Evolutionary conservation across 129 eudicot species (phyloP), one percentile per base, ranked within the genome.

Genomic region (Gnaphalium uliginosum): DNA sequence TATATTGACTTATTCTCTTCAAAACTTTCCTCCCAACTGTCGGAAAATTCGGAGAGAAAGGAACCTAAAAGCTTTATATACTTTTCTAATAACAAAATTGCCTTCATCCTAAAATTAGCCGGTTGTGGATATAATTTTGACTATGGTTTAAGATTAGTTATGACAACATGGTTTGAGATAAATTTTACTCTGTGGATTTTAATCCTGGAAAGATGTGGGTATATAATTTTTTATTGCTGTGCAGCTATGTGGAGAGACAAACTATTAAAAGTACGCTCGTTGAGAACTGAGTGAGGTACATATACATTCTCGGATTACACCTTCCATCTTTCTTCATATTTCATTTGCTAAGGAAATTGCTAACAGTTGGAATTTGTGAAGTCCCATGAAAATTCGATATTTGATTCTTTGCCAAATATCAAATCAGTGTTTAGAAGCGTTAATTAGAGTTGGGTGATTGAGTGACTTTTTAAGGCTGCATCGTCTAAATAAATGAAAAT

Each of bases 211-310:
- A 73, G 56, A 58, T 27, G 33, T 30, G 23, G 58, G 41, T 27
- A 10, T 74, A 15, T 63, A 33, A 75, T 48, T 22, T 63, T 63
- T 46, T 21, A 5, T 27, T 43, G 71, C 27, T 48, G 71, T 75
- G 83, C 83, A 89, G 96, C 91, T 64, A 86, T 78, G 81, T 89
- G 86, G 96, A 85, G 85, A 64, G 89, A 89, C 83, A 81, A 81
- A 82, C 96, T 87, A 30, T 25, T 76, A 60, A 79, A 85, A 76
- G 73, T 84, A 68, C 86, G 85, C 22, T 60, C 76, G 58, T 33
- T 76, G 19, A 68, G 60, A 71, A 58, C 71, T 14, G 80, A 79
- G 39, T 57, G 60, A 73, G 81, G 81, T 78, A 85, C 50, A 60
- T 69, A 29, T 50, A 21, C 76, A 21, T 73, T 57, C 21, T 30